Percentiles rank a stretch among this genome's conserved stretches.
phyloP scores from a whole-genome alignment of 164 flowering plant species.

The Piper betle region DNA sequence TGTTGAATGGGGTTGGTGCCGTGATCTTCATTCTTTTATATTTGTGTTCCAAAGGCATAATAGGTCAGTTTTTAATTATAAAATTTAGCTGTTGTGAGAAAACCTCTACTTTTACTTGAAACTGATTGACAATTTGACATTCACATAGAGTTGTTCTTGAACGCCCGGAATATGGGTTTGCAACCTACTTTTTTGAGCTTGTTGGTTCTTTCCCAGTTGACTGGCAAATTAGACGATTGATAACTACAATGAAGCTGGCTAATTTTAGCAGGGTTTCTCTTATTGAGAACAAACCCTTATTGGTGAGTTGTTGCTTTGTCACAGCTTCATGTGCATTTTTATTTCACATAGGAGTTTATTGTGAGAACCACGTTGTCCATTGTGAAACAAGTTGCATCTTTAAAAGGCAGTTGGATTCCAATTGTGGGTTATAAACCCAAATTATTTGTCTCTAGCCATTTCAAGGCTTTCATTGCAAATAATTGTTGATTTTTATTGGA shows the following conservation, averaged over 20 bases:
- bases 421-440: too few relatives aligned
- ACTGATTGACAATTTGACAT: slow-evolving; percentile 4
- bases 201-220: slow-evolving; percentile 41
- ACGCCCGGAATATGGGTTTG: slow-evolving; percentile 98
- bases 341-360: too few relatives aligned
- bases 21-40: slow-evolving; percentile 83
- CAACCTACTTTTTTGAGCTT: slow-evolving; percentile 91
- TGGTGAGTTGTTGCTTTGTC: slow-evolving; percentile 29
- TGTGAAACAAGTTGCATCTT: too few relatives aligned
- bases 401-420: too few relatives aligned
- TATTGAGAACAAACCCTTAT: slow-evolving; percentile 62
- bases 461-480: too few relatives aligned
- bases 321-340: neutral
- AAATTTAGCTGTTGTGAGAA: neutral
- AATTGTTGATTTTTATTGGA: too few relatives aligned
- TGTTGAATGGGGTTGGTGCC: slow-evolving; percentile 98
- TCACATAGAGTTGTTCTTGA: slow-evolving; percentile 76
- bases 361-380: too few relatives aligned
- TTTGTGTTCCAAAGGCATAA: slow-evolving; percentile 87
- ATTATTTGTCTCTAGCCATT: too few relatives aligned
- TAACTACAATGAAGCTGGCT: slow-evolving; percentile 71
- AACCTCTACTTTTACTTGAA: neutral
- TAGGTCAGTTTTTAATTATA: slow-evolving; percentile 32
- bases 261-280: slow-evolving; percentile 51
- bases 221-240: slow-evolving; percentile 84